Conservation (phyloP, 2,329 filamentous ascomycete genomes). For the Pseudogymnoascus sp. region DNA sequence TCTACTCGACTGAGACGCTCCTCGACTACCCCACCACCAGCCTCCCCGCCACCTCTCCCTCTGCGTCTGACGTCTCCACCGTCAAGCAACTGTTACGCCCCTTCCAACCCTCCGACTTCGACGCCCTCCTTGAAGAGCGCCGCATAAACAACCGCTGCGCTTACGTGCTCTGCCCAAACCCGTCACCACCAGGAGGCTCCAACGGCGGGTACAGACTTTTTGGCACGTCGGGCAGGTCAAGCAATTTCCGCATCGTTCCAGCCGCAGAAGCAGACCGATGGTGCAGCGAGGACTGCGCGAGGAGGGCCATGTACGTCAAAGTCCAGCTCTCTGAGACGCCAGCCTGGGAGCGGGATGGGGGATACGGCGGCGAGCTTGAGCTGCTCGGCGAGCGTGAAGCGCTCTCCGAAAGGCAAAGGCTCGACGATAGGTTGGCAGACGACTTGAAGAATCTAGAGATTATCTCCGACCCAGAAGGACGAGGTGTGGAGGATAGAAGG, state of each 20-base stretch:
- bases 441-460: slow-evolving; percentile 33
- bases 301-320: slow-evolving; percentile 73
- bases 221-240: slow-evolving; percentile 37
- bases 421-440: slow-evolving; percentile 16
- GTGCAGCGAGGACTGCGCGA: slow-evolving; percentile 74
- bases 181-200: slow-evolving; percentile 46
- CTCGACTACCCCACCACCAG: slow-evolving; percentile 32
- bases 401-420: slow-evolving; percentile 36
- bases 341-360: slow-evolving; percentile 63
- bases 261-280: slow-evolving; percentile 71
- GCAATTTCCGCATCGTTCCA: slow-evolving; percentile 58
- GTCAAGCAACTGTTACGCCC: slow-evolving; percentile 60
- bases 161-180: slow-evolving; percentile 66
- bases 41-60: slow-evolving; percentile 41
- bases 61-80: slow-evolving; percentile 48
- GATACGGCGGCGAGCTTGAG: slow-evolving; percentile 38
- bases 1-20: slow-evolving; percentile 59
- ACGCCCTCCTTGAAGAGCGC: slow-evolving; percentile 79
- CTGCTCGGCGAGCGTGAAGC: slow-evolving; percentile 57
- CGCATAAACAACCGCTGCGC: slow-evolving; percentile 77
- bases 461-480: slow-evolving; percentile 33
- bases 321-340: slow-evolving; percentile 81
- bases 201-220: slow-evolving; percentile 62
- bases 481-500: slow-evolving; percentile 30
- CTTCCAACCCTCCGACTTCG: slow-evolving; percentile 85